Percentiles rank a stretch among this genome's conserved stretches.
These are phyloP conservation scores for Rhinocladiella similis DNA, from an alignment of 2,329 filamentous ascomycete species.

Conservation along the genomic window DNA sequence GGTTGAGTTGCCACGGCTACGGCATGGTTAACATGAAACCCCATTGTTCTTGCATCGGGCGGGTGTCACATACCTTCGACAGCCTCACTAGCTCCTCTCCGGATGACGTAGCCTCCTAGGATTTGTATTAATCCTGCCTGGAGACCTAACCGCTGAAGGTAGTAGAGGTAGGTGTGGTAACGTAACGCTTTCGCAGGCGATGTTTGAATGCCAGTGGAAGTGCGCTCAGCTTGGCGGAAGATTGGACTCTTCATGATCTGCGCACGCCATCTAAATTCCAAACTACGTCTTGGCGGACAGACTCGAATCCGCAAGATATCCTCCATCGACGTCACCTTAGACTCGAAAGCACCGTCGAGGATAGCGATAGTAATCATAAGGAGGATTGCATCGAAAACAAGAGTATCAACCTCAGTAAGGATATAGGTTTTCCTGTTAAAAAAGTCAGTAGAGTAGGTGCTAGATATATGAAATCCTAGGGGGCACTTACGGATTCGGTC, in stretches of 20 bases:
- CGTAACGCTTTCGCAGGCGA: slow-evolving; percentile 9
- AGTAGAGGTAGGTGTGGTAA: slow-evolving; percentile 14
- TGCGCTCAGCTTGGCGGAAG: slow-evolving; percentile 11
- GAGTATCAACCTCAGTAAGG: slow-evolving; percentile 9
- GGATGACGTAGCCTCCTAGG: slow-evolving; percentile 10
- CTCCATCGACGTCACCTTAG: slow-evolving; percentile 6
- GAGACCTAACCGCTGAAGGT: slow-evolving; percentile 9
- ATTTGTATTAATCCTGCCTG: slow-evolving; percentile 11
- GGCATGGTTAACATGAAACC: neutral
- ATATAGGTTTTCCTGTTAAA: slow-evolving; percentile 5
- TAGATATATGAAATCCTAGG: neutral
- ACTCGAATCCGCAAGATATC: slow-evolving; percentile 15
- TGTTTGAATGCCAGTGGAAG: slow-evolving; percentile 9
- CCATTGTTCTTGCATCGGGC: too few relatives aligned
- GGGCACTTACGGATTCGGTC: slow-evolving; percentile 9
- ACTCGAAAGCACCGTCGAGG: slow-evolving; percentile 14
- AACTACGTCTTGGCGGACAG: slow-evolving; percentile 10
- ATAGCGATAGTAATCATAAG: slow-evolving; percentile 8
- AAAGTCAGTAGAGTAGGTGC: neutral
- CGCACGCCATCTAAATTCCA: slow-evolving; percentile 12
- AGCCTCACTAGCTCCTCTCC: slow-evolving; percentile 11
- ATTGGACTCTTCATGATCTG: slow-evolving; percentile 5
- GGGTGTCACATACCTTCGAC: neutral
- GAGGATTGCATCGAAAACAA: slow-evolving; percentile 10
- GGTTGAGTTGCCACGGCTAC: slow-evolving; percentile 8